Percentiles rank a stretch among this genome's conserved stretches.
Evolutionary conservation across 306 rosid genomes (phyloP).

Genomic region (Cucurbita pepo): DNA sequence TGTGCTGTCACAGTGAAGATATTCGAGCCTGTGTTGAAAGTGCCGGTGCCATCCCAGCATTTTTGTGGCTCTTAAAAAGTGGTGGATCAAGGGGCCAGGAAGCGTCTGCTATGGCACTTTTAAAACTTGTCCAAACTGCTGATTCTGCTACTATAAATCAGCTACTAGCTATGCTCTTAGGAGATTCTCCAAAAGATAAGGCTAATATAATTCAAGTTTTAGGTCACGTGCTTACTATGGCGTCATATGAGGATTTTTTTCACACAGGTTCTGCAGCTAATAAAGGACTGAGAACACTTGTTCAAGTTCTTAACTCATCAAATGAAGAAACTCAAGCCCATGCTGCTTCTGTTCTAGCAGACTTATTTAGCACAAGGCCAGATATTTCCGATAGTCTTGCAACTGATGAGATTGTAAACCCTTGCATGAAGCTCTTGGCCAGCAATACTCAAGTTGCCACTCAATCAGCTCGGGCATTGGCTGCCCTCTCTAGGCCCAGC

Average conservation of each 20-base stretch:
- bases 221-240: conserved; percentile 78
- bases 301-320: conserved; percentile 68
- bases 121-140: conserved; percentile 66
- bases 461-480: conserved; percentile 84
- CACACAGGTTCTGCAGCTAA: conserved; percentile 69
- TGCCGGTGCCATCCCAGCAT: conserved; percentile 68
- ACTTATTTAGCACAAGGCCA: conserved; percentile 70
- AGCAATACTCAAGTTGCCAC: conserved; percentile 87
- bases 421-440: conserved; percentile 86
- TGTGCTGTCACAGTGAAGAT: conserved; percentile 95
- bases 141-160: conserved; percentile 88
- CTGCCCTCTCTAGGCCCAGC: conserved; percentile 73
- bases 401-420: conserved; percentile 71
- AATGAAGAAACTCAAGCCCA: conserved; percentile 73
- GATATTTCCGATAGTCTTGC: conserved; percentile 84
- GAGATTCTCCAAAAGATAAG: conserved; percentile 66
- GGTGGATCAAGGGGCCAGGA: conserved; percentile 80
- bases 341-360: conserved; percentile 88
- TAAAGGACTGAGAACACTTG: conserved; percentile 71
- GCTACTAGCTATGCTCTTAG: conserved; percentile 71
- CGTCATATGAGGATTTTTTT: conserved; percentile 57
- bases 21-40: conserved; percentile 81
- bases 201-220: conserved; percentile 60
- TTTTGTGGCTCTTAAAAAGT: conserved; percentile 81
- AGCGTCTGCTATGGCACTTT: conserved; percentile 84